Percentiles rank a stretch among this genome's conserved stretches.
Conservation (phyloP, 345 rosid genomes). For the Litchi chinensis region DNA sequence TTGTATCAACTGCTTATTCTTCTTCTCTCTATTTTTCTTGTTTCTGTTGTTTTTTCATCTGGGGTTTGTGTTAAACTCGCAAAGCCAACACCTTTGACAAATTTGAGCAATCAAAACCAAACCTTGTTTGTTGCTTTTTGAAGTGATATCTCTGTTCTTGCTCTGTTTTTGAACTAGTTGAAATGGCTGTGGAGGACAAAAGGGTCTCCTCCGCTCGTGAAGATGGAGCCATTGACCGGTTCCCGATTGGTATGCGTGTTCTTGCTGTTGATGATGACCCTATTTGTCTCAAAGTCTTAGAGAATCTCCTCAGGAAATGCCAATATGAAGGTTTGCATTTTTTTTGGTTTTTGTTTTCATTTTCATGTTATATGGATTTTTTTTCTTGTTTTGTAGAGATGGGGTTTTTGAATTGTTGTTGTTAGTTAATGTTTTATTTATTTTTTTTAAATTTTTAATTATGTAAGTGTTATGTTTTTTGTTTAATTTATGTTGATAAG, state of each 20-base stretch:
- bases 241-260: slow-evolving; percentile 66
- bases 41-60: slow-evolving; percentile 2
- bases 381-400: not conserved
- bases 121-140: not conserved
- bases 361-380: not conserved
- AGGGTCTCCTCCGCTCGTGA: slow-evolving; percentile 21
- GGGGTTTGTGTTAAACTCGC: slow-evolving; percentile 29
- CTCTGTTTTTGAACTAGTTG: slow-evolving; percentile 27
- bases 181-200: slow-evolving; percentile 43
- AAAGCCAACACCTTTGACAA: not conserved
- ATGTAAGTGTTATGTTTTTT: not conserved
- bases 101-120: not conserved
- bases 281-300: slow-evolving; percentile 59
- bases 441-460: not conserved
- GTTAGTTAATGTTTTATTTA: not conserved
- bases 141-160: slow-evolving; percentile 26
- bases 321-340: slow-evolving; percentile 58
- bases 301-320: slow-evolving; percentile 57
- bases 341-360: not conserved
- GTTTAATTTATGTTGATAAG: not conserved
- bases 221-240: slow-evolving; percentile 34
- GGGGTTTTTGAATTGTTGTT: not conserved
- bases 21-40: not conserved
- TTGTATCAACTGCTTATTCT: not conserved
- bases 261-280: slow-evolving; percentile 76